A percentile compares a stretch with the other conserved stretches of the same genome.
Evolutionary conservation across 345 rosid species (phyloP).

Genomic region (Brassica carinata): DNA sequence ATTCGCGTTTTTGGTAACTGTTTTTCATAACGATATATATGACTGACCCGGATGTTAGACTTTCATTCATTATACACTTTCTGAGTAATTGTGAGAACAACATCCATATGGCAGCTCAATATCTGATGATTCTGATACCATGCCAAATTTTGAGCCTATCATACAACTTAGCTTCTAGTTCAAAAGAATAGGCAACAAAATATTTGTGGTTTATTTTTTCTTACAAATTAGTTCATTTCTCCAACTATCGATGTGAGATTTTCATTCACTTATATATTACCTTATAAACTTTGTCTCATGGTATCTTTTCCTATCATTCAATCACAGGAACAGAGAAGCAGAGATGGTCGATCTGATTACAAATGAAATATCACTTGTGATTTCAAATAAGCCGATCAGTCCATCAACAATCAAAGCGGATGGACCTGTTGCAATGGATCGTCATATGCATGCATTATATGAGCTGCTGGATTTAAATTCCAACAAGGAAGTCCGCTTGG

Average conservation of each 20-base stretch:
- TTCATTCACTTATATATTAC: not conserved
- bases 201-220: too few relatives aligned
- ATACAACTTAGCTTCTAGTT: too few relatives aligned
- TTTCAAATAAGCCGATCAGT: not conserved
- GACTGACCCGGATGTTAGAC: not conserved
- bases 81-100: not conserved
- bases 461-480: conserved; percentile 1
- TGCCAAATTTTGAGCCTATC: too few relatives aligned
- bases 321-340: not conserved
- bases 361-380: not conserved
- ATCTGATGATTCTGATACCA: too few relatives aligned
- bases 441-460: not conserved
- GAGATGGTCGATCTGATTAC: not conserved
- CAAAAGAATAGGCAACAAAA: too few relatives aligned
- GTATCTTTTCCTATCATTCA: not conserved
- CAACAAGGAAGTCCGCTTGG: conserved; percentile 18
- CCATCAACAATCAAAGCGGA: not conserved
- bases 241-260: not conserved
- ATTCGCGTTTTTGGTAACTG: conserved; percentile 4
- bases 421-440: not conserved
- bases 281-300: not conserved
- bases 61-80: not conserved
- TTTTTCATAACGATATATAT: not conserved
- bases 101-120: not conserved
- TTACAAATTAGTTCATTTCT: not conserved